These are phyloP conservation scores for Blastobotrys attinorum DNA, from an alignment of 805 yeast species.

Conservation along the genomic window DNA sequence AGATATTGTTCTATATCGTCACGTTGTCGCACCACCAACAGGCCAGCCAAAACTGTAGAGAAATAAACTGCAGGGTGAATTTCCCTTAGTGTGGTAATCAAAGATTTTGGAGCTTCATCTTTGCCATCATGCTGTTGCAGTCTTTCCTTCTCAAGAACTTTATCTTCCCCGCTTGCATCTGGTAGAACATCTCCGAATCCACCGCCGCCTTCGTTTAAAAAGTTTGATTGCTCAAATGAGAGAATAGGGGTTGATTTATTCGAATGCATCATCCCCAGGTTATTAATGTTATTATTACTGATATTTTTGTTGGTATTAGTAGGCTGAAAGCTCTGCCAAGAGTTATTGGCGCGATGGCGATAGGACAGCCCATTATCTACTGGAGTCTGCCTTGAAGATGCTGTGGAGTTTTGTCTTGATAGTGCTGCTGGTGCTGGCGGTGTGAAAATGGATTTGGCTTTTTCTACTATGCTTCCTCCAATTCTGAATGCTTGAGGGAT, in stretches of 20 bases:
- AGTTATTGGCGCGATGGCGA: not conserved
- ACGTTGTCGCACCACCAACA: conserved; percentile 13
- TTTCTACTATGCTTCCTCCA: conserved; percentile 2
- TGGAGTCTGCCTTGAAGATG: not conserved
- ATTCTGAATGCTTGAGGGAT: conserved; percentile 2
- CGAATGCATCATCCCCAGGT: not conserved
- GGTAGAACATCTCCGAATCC: not conserved
- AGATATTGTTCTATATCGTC: conserved; percentile 14
- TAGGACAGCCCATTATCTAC: too few relatives aligned
- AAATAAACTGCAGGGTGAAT: conserved; percentile 15
- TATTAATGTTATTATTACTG: too few relatives aligned
- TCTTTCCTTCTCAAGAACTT: not conserved
- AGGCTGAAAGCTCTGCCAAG: not conserved
- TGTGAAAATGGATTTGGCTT: conserved; percentile 2
- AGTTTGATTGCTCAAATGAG: not conserved
- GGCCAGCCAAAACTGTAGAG: conserved; percentile 14
- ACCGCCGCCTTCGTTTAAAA: not conserved
- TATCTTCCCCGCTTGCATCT: not conserved
- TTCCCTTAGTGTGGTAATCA: conserved; percentile 1
- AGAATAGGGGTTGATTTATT: not conserved
- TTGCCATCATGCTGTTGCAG: not conserved
- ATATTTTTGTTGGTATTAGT: too few relatives aligned
- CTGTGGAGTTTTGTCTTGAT: not conserved
- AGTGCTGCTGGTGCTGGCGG: not conserved
- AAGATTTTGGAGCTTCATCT: not conserved